Evolutionary conservation across 768 basidiomycete species (phyloP).

Genomic region (Podaxis sp.): DNA sequence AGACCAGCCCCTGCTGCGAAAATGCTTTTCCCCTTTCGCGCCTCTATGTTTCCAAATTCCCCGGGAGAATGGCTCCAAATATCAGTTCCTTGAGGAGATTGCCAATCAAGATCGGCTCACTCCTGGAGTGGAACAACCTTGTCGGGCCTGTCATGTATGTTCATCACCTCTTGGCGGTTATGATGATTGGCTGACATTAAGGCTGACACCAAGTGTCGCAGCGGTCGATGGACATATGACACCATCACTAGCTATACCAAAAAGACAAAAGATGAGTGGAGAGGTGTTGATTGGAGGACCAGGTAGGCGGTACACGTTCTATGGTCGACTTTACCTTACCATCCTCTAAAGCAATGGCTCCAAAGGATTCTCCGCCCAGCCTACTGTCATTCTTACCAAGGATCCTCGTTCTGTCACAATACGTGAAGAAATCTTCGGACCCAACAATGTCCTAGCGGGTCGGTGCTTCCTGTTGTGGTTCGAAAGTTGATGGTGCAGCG

Average conservation of each 20-base stretch:
- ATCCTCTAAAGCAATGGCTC: constrained; percentile 68
- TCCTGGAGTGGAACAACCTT: constrained; percentile 77
- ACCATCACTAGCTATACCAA: constrained; percentile 85
- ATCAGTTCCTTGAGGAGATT: constrained; percentile 68
- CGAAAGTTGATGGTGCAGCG: constrained; percentile 14
- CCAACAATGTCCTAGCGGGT: constrained; percentile 25
- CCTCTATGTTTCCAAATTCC: constrained; percentile 80
- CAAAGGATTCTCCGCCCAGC: constrained; percentile 90
- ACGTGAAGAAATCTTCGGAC: constrained; percentile 96
- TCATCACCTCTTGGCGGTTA: constrained; percentile 7
- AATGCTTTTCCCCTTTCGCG: constrained; percentile 89
- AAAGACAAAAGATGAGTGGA: constrained; percentile 78
- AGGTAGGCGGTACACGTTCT: constrained; percentile 35
- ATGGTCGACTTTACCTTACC: neutral
- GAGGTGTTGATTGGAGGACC: constrained; percentile 86
- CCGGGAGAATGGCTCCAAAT: constrained; percentile 86
- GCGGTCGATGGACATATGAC: constrained; percentile 82
- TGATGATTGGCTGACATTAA: constrained; percentile 6
- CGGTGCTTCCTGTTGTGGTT: constrained; percentile 22
- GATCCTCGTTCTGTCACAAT: constrained; percentile 89
- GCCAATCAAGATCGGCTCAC: constrained; percentile 83
- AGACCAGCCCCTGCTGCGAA: constrained; percentile 93
- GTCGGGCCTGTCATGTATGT: constrained; percentile 94
- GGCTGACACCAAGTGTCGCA: constrained; percentile 23
- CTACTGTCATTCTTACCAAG: constrained; percentile 90